Base-by-base conservation (phyloP, 352 stramenopile genomes). In the Phytopythium vexans region DNA sequence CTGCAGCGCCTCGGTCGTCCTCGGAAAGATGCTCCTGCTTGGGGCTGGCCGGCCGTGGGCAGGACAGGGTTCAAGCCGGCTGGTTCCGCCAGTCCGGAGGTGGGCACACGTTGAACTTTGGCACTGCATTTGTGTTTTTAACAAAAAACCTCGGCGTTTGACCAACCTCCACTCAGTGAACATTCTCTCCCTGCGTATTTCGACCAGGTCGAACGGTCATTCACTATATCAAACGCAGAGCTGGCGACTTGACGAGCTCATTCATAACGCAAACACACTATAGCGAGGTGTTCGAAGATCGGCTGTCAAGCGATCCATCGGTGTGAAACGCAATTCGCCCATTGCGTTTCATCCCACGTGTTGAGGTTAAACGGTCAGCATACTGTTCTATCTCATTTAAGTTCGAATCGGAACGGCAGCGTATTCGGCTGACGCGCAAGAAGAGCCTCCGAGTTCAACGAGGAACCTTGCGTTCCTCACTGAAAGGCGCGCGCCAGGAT, bases 401-500 rank as follows among this genome's bases (percentile, higher is more conserved):
- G 60, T 68, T 16, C 60, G 60, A 64, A 21, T 57, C 6, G 11
- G 27, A 51, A n/a, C 10, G 35, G 9, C 41, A 39, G 34, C 41
- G 54, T 53, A 56, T 56, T 68, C 62, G 41, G 3, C n/a, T 45
- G 62, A 70, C 40, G 55, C 62, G 62, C 62, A 70, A 57, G 46
- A 14, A 49, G 34, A 14, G 46, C 8, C 12, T 10, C 35, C 10
- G 12, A 21, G 32, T 52, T 52, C 46, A 52, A 52, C 46, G 32
- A 49, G 43, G 32, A 16, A 67, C 48, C 43, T 66, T 61, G 52
- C 58, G 52, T 63, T 38, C 49, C 45, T 36, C 35, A 41, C 48
- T 36, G 54, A 65, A 51, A 49, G 35, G 43, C 21, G 21, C 21
- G 21, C 27, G n/a, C 10, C 31, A 14, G 5, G 43, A 31, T 49